Evolutionary conservation across 306 rosid genomes (phyloP), one percentile per base, ranked within the genome.

Genomic region (Vigna trinervia): DNA sequence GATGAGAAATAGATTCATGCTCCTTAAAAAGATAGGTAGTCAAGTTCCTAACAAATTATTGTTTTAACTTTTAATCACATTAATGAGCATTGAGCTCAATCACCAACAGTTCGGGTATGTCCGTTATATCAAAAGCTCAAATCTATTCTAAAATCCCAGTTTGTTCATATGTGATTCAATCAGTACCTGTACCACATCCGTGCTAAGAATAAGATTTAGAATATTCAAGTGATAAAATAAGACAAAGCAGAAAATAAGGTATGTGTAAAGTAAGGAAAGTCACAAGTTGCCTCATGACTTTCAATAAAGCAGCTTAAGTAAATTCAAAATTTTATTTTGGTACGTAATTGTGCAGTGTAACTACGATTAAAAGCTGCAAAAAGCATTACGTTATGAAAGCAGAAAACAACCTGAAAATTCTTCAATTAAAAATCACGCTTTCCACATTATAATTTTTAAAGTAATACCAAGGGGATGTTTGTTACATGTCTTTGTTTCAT

Each of bases 241-340:
- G 65, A 32, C 45, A 58, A 69, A 26, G 20, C 7, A 12, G 43
- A 69, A 57, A 71, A 75, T 12, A 32, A 54, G 54, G 60, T 43
- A 43, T 20, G 46, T 20, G 73, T 15, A 17, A 56, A 48, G 41
- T 69, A 28, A 54, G 10, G 61, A 53, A 53, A 53, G 13, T 11
- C 12, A 30, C 34, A 26, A 26, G 28, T 26, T 26, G 28, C 28
- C 28, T 26, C 28, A 2, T 26, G 3, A 26, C 28, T 26, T 26
- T 26, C 4, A 26, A 23, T 23, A 23, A 23, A 23, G 28, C 28
- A 23, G 28, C 28, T 2, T 23, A 23, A 23, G 28, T 23, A 23
- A 23, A 23, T 23, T 23, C 2, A 23, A 23, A 23, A 2, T 23
- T 23, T 23, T 23, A 23, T 23, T 23, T 2, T 23, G 28, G 28